Evolutionary conservation across 768 basidiomycete genomes (phyloP).

Genomic region (Hemileccinum rubropunctum): DNA sequence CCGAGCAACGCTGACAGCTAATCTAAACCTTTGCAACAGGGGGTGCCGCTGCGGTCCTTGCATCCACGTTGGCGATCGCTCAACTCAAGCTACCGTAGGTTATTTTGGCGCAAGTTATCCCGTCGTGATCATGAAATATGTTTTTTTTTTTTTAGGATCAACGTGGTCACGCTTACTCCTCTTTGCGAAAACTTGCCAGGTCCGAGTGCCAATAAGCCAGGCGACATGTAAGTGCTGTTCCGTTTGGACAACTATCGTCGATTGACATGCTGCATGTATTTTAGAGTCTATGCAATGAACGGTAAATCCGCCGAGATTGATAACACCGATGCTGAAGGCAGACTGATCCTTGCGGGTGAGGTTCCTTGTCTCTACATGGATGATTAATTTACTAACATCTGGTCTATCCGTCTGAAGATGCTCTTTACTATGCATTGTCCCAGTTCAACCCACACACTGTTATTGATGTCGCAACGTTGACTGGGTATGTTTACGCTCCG

Average conservation of each 20-base stretch:
- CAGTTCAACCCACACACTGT: conserved; percentile 78
- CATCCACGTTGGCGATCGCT: conserved; percentile 74
- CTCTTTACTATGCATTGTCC: conserved; percentile 78
- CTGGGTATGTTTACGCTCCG: conserved; percentile 47
- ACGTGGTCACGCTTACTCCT: conserved; percentile 69
- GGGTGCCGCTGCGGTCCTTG: conserved; percentile 77
- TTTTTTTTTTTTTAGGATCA: conserved; percentile 53
- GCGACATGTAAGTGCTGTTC: conserved; percentile 62
- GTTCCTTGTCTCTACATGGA: no score
- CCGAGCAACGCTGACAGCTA: no score
- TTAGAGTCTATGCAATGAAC: conserved; percentile 81
- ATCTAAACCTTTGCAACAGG: conserved; percentile 34
- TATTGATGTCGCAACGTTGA: conserved; percentile 86
- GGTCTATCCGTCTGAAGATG: conserved; percentile 47
- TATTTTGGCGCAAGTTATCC: neutral
- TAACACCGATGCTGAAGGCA: conserved; percentile 85
- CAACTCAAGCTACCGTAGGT: conserved; percentile 77
- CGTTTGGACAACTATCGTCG: neutral
- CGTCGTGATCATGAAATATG: neutral
- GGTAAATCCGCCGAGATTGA: conserved; percentile 85
- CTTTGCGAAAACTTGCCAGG: conserved; percentile 88
- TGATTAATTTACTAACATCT: no score
- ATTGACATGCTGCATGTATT: neutral
- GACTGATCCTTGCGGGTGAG: conserved; percentile 69
- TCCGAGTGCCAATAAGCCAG: conserved; percentile 64